Base-by-base conservation (phyloP, 306 rosid species). In the Cyclanthera cordifolia region DNA sequence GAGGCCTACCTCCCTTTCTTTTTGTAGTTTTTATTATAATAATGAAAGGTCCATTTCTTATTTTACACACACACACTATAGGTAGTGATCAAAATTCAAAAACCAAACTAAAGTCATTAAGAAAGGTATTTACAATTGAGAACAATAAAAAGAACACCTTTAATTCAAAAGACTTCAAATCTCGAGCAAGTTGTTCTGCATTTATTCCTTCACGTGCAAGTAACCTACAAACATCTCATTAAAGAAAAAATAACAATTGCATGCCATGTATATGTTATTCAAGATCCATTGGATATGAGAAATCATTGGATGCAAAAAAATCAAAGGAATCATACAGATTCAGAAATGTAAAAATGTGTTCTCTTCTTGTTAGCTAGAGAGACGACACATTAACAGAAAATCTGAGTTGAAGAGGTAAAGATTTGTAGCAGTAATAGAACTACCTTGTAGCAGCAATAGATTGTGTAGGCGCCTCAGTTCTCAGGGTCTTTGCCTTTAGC, bases 101-200 rank as follows among this genome's bases (percentile, higher is more conserved):
- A n/a, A 54, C 25, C 25, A 24, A 53, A 54, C 3, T 54, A 52
- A 10, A 53, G 58, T 11, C 61, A 54, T 54, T 53, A 21, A 60
- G 32, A 63, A 37, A 63, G 3, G 69, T 41, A 32, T 32, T 32
- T 32, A 32, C 37, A 61, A 17, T 5, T 20, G 12, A 51, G 15
- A 48, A 48, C 4, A 21, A 30, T 12, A 73, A 28, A 69, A 24
- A 32, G 12, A 23, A 28, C 69, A 90, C 99, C 88, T 93, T 90
- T 81, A 93, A 72, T 74, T 93, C 99, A 85, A 93, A 93, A 76
- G 99, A 93, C 87, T 90, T 93, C 67, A 93, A 81, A 79, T 93
- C 99, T 53, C 99, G 86, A 39, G 99, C 94, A 79, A 93, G 99
- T 83, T 93, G 99, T 82, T 93, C 99, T 3, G 99, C 99, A 73